These are phyloP conservation scores for Mortierella polycephala DNA, from an alignment of 371 early-diverging fungal species.

Conservation along the genomic window DNA sequence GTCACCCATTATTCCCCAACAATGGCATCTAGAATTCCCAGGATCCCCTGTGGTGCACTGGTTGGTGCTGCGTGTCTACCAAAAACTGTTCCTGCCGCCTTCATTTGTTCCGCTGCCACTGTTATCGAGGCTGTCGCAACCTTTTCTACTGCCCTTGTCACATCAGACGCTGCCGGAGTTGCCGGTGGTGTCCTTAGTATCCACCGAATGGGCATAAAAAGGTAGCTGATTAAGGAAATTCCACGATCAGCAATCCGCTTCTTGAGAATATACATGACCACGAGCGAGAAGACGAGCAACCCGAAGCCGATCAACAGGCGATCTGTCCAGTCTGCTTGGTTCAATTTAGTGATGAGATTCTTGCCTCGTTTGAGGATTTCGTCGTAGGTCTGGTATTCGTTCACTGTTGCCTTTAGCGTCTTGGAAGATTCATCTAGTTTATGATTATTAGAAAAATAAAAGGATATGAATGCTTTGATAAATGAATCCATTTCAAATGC, in stretches of 20 bases:
- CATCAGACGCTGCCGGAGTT: neutral
- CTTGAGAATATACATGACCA: constrained; percentile 75
- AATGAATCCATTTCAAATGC: neutral
- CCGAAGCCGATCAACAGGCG: constrained; percentile 73
- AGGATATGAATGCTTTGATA: neutral
- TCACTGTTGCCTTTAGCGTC: constrained; percentile 62
- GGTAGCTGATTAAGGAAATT: constrained; percentile 63
- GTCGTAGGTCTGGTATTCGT: constrained; percentile 73
- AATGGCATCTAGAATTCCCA: constrained; percentile 36
- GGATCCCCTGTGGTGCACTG: constrained; percentile 17
- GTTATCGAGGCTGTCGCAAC: neutral
- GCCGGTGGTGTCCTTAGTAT: constrained; percentile 16
- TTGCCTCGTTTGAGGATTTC: constrained; percentile 70
- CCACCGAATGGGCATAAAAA: constrained; percentile 56
- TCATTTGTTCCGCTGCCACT: constrained; percentile 4
- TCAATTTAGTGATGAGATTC: constrained; percentile 73
- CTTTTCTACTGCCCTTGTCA: constrained; percentile 6
- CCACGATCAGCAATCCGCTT: constrained; percentile 76
- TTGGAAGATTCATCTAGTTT: constrained; percentile 72
- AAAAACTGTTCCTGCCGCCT: constrained; percentile 1
- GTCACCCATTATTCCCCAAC: constrained; percentile 25
- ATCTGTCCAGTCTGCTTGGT: constrained; percentile 79
- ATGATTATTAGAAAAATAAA: neutral
- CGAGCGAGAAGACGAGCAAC: constrained; percentile 67
- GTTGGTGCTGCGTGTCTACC: constrained; percentile 17